phyloP scores from a whole-genome alignment of 1,284 basidiomycete genomes.

The Xerocomus subilludens region DNA sequence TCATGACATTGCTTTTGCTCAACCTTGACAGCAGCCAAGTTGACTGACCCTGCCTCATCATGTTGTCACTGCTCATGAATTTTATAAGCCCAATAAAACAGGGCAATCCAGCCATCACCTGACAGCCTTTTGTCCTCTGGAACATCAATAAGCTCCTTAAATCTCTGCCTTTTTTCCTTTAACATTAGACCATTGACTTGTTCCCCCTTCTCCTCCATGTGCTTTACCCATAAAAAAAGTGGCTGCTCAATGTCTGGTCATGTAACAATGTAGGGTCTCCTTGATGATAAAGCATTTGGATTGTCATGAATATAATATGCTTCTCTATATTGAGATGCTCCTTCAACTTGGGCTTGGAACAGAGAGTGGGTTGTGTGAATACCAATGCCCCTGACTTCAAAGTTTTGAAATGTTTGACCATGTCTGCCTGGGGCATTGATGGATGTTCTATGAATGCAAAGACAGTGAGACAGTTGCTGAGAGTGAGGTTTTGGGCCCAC shows the following conservation, averaged over 20 bases:
- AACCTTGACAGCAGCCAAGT: neutral
- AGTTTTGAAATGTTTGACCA: no score
- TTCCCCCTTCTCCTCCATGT: slow-evolving; percentile 28
- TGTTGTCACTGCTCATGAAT: neutral
- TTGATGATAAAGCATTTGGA: slow-evolving; percentile 17
- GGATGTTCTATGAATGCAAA: no score
- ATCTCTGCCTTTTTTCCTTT: neutral
- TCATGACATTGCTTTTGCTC: slow-evolving; percentile 21
- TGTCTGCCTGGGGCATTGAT: no score
- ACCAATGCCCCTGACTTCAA: no score
- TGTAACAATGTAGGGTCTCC: neutral
- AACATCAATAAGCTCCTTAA: slow-evolving; percentile 12
- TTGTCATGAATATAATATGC: neutral
- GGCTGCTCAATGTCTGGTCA: slow-evolving; percentile 22
- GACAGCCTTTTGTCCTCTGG: neutral
- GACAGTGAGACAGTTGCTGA: no score
- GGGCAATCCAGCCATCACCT: slow-evolving; percentile 6
- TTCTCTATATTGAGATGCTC: neutral
- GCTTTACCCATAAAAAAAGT: slow-evolving; percentile 22
- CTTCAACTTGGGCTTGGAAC: neutral
- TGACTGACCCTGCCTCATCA: slow-evolving; percentile 16
- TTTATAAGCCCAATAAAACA: neutral
- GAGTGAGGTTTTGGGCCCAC: no score
- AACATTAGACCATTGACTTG: slow-evolving; percentile 20
- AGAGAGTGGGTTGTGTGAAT: neutral